phyloP scores from a whole-genome alignment of 2,329 filamentous ascomycete species.

The Trichophaea hybrida region DNA sequence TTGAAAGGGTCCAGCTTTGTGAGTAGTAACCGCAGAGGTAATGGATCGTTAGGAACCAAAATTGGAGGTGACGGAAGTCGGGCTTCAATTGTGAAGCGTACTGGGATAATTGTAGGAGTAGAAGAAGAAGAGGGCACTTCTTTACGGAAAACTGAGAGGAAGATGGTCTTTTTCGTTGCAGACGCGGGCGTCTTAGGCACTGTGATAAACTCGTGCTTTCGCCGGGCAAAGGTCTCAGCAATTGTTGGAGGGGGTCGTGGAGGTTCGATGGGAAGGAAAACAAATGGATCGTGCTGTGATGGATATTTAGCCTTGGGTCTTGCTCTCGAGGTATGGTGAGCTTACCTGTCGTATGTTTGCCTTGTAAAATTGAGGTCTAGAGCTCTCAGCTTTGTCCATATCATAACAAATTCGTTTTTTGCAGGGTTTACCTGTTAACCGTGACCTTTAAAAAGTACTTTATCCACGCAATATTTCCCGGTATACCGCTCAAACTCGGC shows the following conservation, averaged over 20 bases:
- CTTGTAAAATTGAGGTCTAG: constrained; percentile 24
- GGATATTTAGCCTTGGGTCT: constrained; percentile 8
- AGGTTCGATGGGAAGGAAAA: constrained; percentile 81
- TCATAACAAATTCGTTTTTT: not conserved
- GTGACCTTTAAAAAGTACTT: constrained; percentile 94
- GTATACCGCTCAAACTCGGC: constrained; percentile 75
- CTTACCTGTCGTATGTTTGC: constrained; percentile 21
- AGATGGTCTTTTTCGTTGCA: constrained; percentile 39
- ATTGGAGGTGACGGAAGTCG: constrained; percentile 76
- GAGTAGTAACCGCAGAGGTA: constrained; percentile 67
- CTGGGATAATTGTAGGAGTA: constrained; percentile 27
- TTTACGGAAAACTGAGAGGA: constrained; percentile 38
- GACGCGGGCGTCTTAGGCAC: constrained; percentile 27
- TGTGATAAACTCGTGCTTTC: constrained; percentile 46
- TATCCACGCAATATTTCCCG: constrained; percentile 65
- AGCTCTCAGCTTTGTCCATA: not conserved
- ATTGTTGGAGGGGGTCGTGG: constrained; percentile 52
- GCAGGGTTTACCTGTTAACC: constrained; percentile 59
- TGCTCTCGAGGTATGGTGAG: constrained; percentile 31
- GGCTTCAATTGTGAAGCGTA: constrained; percentile 55
- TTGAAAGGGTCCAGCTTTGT: constrained; percentile 57
- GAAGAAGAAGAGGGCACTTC: constrained; percentile 20
- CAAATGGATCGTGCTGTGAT: constrained; percentile 29
- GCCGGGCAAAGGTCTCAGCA: constrained; percentile 71
- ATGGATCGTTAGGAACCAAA: constrained; percentile 71